These are phyloP conservation scores for Luffa acutangula DNA, from an alignment of 306 rosid species.

Conservation along the genomic window DNA sequence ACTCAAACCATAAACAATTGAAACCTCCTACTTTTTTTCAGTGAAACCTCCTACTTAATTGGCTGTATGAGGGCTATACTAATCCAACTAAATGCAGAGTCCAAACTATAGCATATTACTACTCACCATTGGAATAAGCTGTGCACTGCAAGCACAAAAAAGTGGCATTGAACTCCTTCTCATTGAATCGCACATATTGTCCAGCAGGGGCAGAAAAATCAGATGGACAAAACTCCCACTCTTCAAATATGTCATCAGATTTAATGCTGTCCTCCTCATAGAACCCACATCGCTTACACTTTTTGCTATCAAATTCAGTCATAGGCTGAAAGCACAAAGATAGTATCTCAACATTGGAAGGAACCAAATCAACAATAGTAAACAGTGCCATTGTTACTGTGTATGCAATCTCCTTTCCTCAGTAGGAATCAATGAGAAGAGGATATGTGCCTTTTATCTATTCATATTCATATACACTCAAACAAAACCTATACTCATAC, in stretches of 20 bases:
- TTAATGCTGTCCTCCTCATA: constrained; percentile 58
- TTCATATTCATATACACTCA: background rate
- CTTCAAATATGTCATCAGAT: constrained; percentile 60
- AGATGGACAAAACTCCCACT: constrained; percentile 92
- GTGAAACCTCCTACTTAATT: background rate
- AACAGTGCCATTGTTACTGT: background rate
- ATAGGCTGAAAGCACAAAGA: constrained; percentile 62
- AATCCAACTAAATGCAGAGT: background rate
- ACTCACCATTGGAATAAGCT: constrained; percentile 41
- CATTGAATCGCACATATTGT: constrained; percentile 33
- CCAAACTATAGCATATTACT: background rate
- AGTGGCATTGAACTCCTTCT: constrained; percentile 61
- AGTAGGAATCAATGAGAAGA: background rate
- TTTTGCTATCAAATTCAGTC: constrained; percentile 40
- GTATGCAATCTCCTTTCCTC: background rate
- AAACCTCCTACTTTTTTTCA: background rate
- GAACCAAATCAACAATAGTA: background rate
- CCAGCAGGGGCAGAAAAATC: constrained; percentile 52
- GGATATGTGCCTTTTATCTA: background rate
- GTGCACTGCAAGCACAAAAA: constrained; percentile 54
- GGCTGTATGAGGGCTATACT: background rate
- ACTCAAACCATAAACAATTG: background rate
- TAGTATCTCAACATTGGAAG: constrained; percentile 11
- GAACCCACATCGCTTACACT: constrained; percentile 91
- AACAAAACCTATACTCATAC: background rate